Base-by-base conservation (phyloP, 192 early-diverging fungal species). In the Paraglomus brasilianum region DNA sequence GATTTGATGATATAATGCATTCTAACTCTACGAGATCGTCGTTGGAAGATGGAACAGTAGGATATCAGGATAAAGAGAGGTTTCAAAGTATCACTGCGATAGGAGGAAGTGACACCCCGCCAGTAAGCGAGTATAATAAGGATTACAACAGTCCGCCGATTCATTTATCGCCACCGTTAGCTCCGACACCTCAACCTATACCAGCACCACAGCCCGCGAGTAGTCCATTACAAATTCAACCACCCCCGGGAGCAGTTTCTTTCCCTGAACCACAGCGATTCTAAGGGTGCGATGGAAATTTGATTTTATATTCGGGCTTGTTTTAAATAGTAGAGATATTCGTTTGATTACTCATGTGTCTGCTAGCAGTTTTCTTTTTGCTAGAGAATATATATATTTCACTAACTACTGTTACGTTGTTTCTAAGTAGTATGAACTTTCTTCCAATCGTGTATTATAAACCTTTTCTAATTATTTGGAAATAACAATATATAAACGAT, bases 21-120 rank as follows among this genome's bases (percentile, higher is more conserved):
- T 55, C 66, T 43, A 69, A 69, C 58, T 44, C 43, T n/a, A 38
- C 67, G 40, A 38, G 17, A 15, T 69, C 67, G 22, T 58, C 67
- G 6, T 69, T 55, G 1, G 67, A 69, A 22, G 13, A 21, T 6
- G 30, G 17, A 14, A 13, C 1, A 1, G 43, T 9, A 15, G 49
- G 52, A 66, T 30, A 49, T 39, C 36, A 55, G 42, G 50, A 67
- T 15, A 11, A 44, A 40, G 40, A 43, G 42, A 48, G 41, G 30
- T 41, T 53, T 36, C 49, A 69, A 46, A 46, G 1, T 57, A 45
- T 44, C 41, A 22, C 47, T 21, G 1, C 48, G 15, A 14, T 22
- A 38, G 9, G 13, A 11, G 17, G 38, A 38, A 14, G 17, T 22
- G 1, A 2, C 10, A 13, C 57, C 4, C 57, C 8, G 9, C 36